Conservation (phyloP, 2,329 filamentous ascomycete species). For the Penicillium sp. region DNA sequence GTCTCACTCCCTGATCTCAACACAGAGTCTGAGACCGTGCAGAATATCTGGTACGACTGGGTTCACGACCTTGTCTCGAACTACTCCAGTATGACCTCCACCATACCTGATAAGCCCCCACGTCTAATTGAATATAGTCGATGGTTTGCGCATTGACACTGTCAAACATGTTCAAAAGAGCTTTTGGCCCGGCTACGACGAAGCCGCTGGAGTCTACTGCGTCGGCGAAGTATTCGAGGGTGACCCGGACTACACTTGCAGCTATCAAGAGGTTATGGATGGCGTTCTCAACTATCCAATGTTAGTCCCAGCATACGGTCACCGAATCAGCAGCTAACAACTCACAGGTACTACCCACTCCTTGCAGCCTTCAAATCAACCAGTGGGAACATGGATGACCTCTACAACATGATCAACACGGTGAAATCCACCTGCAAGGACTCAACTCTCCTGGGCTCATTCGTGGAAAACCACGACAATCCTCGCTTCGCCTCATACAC, state of each 20-base stretch:
- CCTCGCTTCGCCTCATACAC: constrained; percentile 49
- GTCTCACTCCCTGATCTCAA: constrained; percentile 59
- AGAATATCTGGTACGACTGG: constrained; percentile 54
- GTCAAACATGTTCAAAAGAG: constrained; percentile 46
- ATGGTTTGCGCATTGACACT: constrained; percentile 51
- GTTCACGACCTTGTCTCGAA: constrained; percentile 53
- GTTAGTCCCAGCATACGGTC: constrained; percentile 9
- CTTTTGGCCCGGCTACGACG: constrained; percentile 43
- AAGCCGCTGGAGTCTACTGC: constrained; percentile 44
- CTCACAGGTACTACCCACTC: constrained; percentile 38
- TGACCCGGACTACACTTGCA: constrained; percentile 39
- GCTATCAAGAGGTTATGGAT: constrained; percentile 44
- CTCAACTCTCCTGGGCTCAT: constrained; percentile 49
- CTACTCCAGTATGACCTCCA: constrained; percentile 52
- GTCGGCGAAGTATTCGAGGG: constrained; percentile 46
- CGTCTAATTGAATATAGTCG: constrained; percentile 28
- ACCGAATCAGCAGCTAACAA: constrained; percentile 43
- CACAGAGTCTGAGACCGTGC: constrained; percentile 50
- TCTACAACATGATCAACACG: constrained; percentile 34
- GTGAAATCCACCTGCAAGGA: constrained; percentile 39
- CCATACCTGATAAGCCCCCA: too few relatives aligned
- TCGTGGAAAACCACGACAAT: constrained; percentile 60
- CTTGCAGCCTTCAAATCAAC: constrained; percentile 33
- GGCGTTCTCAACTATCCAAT: constrained; percentile 48
- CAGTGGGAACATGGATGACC: constrained; percentile 32